A percentile compares a stretch with the other conserved stretches of the same genome.
Evolutionary conservation across 1,284 basidiomycete species (phyloP).

Genomic region (Wallemia hederae): DNA sequence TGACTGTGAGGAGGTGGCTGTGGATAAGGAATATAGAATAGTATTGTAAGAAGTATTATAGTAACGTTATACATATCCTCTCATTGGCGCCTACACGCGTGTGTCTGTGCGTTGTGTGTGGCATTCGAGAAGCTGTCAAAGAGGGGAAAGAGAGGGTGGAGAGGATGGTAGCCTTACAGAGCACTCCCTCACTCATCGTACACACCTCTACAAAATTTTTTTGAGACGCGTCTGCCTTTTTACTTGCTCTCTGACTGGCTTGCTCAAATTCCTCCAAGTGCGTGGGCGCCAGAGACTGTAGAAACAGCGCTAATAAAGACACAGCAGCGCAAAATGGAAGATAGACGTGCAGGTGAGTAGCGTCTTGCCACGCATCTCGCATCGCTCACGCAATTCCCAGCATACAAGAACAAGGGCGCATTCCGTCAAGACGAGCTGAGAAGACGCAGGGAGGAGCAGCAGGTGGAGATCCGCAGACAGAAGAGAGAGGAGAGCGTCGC

Average conservation of each 20-base stretch:
- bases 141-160: too few species aligned
- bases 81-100: too few species aligned
- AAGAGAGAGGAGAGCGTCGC: constrained; percentile 92
- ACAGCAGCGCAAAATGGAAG: neutral
- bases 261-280: neutral
- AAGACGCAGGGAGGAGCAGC: constrained; percentile 79
- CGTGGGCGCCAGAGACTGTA: neutral
- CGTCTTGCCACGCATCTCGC: too few species aligned
- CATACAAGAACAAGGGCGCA: constrained; percentile 42
- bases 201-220: neutral
- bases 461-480: constrained; percentile 85
- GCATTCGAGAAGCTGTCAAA: too few species aligned
- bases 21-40: neutral
- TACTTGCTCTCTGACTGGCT: neutral
- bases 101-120: neutral
- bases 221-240: neutral
- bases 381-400: constrained; percentile 12
- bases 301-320: too few species aligned
- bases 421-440: constrained; percentile 26
- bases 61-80: too few species aligned
- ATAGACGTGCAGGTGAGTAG: neutral
- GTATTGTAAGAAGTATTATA: too few species aligned
- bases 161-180: neutral
- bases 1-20: neutral
- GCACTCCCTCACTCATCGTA: neutral